Evolutionary conservation across 2,329 filamentous ascomycete genomes (phyloP).

Genomic region (Rutstroemia sp.): DNA sequence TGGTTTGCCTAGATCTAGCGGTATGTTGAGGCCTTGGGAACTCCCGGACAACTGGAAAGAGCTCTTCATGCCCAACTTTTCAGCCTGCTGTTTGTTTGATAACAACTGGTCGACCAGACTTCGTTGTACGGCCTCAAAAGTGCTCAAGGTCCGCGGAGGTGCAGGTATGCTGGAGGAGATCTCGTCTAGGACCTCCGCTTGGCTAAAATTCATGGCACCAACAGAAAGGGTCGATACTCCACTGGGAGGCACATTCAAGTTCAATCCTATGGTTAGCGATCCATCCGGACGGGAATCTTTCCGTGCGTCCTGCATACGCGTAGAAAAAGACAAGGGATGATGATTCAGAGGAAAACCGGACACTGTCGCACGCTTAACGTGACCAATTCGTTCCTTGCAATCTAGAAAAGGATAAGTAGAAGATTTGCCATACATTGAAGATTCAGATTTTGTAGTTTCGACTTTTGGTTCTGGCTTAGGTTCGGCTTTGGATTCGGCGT

Average conservation of each 20-base stretch:
- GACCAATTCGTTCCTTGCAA: neutral
- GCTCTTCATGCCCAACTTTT: neutral
- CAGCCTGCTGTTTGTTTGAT: slow-evolving; percentile 15
- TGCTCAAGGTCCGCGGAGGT: slow-evolving; percentile 13
- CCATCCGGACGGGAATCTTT: slow-evolving; percentile 13
- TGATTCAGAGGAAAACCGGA: neutral
- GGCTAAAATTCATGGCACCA: slow-evolving; percentile 18
- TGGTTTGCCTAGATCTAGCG: slow-evolving; percentile 9
- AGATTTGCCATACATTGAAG: slow-evolving; percentile 26
- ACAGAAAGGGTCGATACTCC: slow-evolving; percentile 18
- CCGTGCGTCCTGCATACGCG: slow-evolving; percentile 6
- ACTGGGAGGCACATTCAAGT: slow-evolving; percentile 23
- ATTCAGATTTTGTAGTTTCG: slow-evolving; percentile 13
- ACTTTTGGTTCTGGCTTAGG: neutral
- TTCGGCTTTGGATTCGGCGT: neutral
- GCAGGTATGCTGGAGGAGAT: neutral
- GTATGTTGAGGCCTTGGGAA: neutral
- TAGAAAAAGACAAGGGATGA: neutral
- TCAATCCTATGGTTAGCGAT: slow-evolving; percentile 2
- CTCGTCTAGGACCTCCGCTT: slow-evolving; percentile 16
- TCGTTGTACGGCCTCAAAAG: slow-evolving; percentile 21
- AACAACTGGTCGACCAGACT: slow-evolving; percentile 20
- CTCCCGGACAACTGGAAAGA: too few relatives aligned
- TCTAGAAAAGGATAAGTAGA: slow-evolving; percentile 4
- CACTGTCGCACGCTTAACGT: slow-evolving; percentile 6